Evolutionary conservation across 306 rosid species (phyloP).

Genomic region (Vachellia collinsii): DNA sequence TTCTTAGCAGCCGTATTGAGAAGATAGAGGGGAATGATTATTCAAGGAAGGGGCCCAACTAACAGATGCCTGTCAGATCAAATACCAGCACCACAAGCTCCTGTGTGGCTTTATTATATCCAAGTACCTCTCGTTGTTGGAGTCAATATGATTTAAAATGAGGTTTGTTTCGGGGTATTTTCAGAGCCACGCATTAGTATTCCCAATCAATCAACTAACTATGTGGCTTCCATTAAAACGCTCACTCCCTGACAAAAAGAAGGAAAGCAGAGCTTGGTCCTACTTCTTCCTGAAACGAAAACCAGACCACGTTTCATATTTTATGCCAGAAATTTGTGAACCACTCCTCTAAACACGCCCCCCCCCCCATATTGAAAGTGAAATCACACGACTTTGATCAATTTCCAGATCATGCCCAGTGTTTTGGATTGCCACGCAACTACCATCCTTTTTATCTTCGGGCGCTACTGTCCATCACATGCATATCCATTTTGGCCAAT

Average conservation of each 20-base stretch:
- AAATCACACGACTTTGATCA: neutral
- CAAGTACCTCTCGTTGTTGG: no score
- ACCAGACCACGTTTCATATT: neutral
- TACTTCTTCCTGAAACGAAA: neutral
- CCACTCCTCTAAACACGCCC: neutral
- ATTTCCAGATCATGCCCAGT: neutral
- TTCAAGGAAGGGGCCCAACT: no score
- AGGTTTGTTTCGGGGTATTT: no score
- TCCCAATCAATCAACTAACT: no score
- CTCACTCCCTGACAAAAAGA: neutral
- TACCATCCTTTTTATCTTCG: neutral
- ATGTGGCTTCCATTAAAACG: no score
- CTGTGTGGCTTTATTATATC: no score
- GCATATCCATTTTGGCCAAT: neutral
- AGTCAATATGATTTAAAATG: no score
- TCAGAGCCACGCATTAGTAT: no score
- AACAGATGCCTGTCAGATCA: no score
- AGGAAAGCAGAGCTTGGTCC: neutral
- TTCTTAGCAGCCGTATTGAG: no score
- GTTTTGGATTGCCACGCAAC: neutral
- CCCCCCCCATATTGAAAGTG: neutral
- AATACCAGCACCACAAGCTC: no score
- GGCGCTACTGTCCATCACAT: neutral
- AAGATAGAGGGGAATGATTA: no score
- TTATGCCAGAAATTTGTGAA: neutral